These are phyloP conservation scores for Nemania serpens DNA, from an alignment of 2,329 filamentous ascomycete species.

Conservation along the genomic window DNA sequence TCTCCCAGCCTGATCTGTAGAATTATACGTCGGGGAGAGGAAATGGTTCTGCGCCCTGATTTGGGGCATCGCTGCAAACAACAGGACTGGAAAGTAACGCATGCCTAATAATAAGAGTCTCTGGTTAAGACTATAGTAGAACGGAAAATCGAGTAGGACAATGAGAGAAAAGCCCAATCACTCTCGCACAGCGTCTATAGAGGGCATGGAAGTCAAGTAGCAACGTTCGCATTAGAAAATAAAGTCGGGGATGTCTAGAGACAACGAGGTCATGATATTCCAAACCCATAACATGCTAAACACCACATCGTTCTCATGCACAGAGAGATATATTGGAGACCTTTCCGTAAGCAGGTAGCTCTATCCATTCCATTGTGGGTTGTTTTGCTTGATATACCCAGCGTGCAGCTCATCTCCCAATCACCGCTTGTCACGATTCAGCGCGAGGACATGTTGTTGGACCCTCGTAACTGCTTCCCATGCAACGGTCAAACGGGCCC, in stretches of 20 bases:
- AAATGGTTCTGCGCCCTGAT: neutral
- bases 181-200: neutral
- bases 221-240: neutral
- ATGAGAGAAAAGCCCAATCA: no score
- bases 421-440: neutral
- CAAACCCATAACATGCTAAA: no score
- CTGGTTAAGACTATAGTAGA: no score
- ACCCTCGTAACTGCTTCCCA: neutral
- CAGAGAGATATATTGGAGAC: neutral
- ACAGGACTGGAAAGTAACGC: neutral
- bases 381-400: neutral
- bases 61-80: neutral
- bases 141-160: no score
- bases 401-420: neutral
- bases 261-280: neutral
- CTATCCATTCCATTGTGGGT: neutral
- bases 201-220: neutral
- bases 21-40: slow-evolving; percentile 2
- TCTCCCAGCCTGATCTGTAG: neutral
- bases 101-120: neutral
- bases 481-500: neutral
- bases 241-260: neutral
- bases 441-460: neutral
- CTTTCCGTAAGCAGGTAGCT: neutral
- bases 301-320: no score